phyloP scores from a whole-genome alignment of 2,329 filamentous ascomycete genomes.

The Calonectria pauciramosa region DNA sequence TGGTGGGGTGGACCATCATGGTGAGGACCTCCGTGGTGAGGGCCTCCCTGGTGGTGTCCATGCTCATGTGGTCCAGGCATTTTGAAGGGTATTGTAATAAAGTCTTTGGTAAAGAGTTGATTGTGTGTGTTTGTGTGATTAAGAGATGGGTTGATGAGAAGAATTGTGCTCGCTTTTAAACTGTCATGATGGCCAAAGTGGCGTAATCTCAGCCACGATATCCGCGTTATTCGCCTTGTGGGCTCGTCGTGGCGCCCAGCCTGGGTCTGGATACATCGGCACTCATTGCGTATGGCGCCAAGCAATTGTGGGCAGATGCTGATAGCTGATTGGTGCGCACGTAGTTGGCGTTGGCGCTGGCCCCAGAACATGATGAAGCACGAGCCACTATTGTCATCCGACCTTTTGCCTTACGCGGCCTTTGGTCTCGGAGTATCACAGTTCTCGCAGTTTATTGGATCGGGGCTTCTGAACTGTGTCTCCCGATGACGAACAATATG shows the following conservation, averaged over 20 bases:
- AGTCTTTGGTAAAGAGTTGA: neutral
- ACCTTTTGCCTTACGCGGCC: slow-evolving; percentile 2
- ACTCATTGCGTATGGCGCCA: neutral
- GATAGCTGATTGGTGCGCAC: neutral
- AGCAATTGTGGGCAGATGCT: neutral
- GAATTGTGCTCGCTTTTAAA: neutral
- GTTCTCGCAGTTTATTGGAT: neutral
- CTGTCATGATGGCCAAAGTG: neutral
- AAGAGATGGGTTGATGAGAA: neutral
- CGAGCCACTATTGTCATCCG: slow-evolving; percentile 11
- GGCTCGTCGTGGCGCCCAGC: neutral
- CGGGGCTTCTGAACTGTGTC: neutral
- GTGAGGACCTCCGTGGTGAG: neutral
- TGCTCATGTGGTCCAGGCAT: neutral
- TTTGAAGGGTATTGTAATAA: neutral
- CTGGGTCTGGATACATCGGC: neutral
- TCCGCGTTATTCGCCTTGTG: neutral
- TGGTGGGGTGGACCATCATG: neutral
- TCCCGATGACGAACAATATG: neutral
- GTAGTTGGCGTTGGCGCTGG: neutral
- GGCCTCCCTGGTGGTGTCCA: neutral
- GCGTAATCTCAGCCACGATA: neutral
- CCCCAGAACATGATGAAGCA: neutral
- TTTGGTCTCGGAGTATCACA: neutral
- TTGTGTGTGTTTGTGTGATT: neutral